Percentiles rank a stretch among this genome's conserved stretches.
Evolutionary conservation across 2,329 filamentous ascomycete species (phyloP).

Genomic region (Penicillium concentricum): DNA sequence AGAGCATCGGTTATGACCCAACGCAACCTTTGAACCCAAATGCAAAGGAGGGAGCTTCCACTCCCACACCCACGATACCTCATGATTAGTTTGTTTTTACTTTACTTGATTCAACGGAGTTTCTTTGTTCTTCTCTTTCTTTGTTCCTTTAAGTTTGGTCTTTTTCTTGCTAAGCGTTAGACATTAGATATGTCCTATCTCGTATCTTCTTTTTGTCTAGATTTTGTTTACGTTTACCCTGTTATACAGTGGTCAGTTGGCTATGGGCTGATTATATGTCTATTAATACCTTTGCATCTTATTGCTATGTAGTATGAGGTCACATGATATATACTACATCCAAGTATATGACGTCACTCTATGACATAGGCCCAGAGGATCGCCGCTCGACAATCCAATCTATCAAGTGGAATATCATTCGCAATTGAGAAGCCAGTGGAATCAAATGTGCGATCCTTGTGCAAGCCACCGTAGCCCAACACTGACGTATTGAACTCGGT

Average conservation of each 20-base stretch:
- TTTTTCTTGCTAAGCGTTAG: background rate
- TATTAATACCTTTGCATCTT: background rate
- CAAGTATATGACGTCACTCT: background rate
- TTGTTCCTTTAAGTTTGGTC: background rate
- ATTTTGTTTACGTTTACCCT: background rate
- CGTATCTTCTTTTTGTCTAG: background rate
- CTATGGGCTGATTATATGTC: background rate
- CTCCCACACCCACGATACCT: slow-evolving; percentile 1
- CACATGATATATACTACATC: background rate
- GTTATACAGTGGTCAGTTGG: background rate
- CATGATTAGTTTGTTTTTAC: background rate
- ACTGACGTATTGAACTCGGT: slow-evolving; percentile 4
- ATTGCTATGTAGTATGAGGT: background rate
- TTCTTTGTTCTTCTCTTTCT: background rate
- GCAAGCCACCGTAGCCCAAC: slow-evolving; percentile 1
- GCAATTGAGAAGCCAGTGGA: background rate
- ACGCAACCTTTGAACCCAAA: slow-evolving; percentile 48
- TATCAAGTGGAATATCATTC: background rate
- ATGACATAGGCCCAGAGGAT: slow-evolving; percentile 11
- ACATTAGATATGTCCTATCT: background rate
- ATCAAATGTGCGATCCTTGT: background rate
- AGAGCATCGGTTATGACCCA: slow-evolving; percentile 83
- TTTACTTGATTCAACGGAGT: background rate
- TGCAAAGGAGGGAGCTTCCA: slow-evolving; percentile 22
- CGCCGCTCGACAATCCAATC: background rate